Percentiles rank a stretch among this genome's conserved stretches.
These are phyloP conservation scores for Neltuma alba DNA, from an alignment of 306 rosid species.

Conservation along the genomic window DNA sequence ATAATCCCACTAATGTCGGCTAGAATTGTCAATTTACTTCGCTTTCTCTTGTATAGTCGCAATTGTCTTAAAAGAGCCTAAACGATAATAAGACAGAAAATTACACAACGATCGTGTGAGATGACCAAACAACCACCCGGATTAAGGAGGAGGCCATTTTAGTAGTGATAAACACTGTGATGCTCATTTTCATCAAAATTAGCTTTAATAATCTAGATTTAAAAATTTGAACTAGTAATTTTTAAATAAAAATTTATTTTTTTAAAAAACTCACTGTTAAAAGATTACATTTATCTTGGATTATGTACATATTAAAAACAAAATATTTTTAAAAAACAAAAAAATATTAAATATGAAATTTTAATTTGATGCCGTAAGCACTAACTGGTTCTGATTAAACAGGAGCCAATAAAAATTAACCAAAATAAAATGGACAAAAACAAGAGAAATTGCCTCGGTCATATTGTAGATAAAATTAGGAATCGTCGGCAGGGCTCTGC, in stretches of 20 bases:
- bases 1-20: slow-evolving; percentile 77
- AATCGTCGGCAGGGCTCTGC: slow-evolving; percentile 96
- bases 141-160: no score
- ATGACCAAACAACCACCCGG: not conserved
- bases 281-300: no score
- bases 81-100: slow-evolving; percentile 20
- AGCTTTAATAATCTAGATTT: no score
- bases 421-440: not conserved
- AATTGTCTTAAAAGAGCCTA: slow-evolving; percentile 76
- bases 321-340: no score
- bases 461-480: slow-evolving; percentile 85
- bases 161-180: no score
- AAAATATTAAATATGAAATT: no score
- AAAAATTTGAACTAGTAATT: no score
- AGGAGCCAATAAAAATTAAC: not conserved
- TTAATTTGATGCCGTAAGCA: no score
- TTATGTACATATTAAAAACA: no score
- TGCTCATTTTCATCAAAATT: no score
- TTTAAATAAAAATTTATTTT: no score
- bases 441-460: slow-evolving; percentile 66
- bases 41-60: slow-evolving; percentile 51
- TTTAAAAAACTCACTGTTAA: no score
- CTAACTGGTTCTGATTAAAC: not conserved
- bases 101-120: not conserved
- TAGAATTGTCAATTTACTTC: slow-evolving; percentile 88